phyloP scores from a whole-genome alignment of 139 green algal species.

The Chlorella sorokiniana region DNA sequence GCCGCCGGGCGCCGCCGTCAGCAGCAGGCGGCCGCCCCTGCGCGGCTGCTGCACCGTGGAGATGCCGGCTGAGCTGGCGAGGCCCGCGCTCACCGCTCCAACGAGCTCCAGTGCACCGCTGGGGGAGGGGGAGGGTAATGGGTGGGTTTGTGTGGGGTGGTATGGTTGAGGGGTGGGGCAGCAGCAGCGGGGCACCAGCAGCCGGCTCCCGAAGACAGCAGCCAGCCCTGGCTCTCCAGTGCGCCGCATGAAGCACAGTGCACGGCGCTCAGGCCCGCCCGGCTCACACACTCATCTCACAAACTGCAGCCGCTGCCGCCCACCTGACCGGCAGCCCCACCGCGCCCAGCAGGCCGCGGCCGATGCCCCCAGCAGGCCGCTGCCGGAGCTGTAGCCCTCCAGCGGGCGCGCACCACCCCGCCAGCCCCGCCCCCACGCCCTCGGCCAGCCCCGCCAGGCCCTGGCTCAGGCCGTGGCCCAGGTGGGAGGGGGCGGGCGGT shows the following conservation, averaged over 20 bases:
- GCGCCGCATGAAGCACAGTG: too few relatives aligned
- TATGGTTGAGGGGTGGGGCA: too few relatives aligned
- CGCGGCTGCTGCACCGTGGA: neutral
- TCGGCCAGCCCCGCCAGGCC: constrained; percentile 20
- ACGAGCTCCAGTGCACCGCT: constrained; percentile 59
- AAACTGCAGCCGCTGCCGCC: neutral
- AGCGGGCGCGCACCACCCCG: constrained; percentile 25
- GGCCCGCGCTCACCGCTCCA: constrained; percentile 23
- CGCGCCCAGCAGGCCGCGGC: constrained; percentile 50
- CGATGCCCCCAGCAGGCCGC: constrained; percentile 34
- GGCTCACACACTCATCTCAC: neutral
- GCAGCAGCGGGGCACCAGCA: too few relatives aligned
- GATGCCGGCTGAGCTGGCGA: constrained; percentile 44
- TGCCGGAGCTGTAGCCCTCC: constrained; percentile 33
- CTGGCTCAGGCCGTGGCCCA: constrained; percentile 16
- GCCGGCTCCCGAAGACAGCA: too few relatives aligned
- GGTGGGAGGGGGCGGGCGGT: constrained; percentile 22
- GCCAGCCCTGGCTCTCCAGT: too few relatives aligned
- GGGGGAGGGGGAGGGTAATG: neutral
- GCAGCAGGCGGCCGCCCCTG: neutral
- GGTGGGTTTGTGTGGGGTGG: too few relatives aligned
- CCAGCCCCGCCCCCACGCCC: constrained; percentile 20
- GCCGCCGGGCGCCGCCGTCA: neutral
- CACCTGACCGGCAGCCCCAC: constrained; percentile 54
- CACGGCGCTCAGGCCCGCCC: too few relatives aligned